Evolutionary conservation across 208 protist species (phyloP).

Genomic region (Acanthamoeba lenticulata): DNA sequence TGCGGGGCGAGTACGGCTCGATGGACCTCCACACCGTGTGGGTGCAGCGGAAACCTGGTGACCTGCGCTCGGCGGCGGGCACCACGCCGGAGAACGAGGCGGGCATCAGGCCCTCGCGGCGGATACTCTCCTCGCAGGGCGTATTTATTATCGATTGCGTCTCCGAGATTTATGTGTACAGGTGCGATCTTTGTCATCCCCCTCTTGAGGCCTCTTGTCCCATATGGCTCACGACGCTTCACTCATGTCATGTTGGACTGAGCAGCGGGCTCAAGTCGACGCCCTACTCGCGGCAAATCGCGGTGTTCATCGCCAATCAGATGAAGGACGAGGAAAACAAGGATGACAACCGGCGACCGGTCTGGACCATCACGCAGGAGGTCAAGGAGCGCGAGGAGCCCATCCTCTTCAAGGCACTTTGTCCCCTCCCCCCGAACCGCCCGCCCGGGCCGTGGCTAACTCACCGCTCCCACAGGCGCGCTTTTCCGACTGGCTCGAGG

Average conservation of each 20-base stretch:
- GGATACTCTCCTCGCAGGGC: not conserved
- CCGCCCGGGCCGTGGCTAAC: not conserved
- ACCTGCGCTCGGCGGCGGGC: not conserved
- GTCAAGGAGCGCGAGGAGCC: slow-evolving; percentile 37
- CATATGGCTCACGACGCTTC: not conserved
- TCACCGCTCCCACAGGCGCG: not conserved
- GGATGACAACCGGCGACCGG: not conserved
- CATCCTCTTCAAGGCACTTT: slow-evolving; percentile 26
- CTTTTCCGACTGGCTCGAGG: slow-evolving; percentile 21
- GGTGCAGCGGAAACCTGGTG: not conserved
- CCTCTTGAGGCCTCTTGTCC: not conserved
- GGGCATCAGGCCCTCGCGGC: not conserved
- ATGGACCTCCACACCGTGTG: slow-evolving; percentile 44
- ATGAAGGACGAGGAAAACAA: slow-evolving; percentile 19
- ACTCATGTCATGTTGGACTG: not conserved
- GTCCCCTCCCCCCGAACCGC: not conserved
- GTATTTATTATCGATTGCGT: slow-evolving; percentile 45
- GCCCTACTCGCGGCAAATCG: not conserved
- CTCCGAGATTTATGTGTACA: slow-evolving; percentile 28
- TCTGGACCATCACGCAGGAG: slow-evolving; percentile 2
- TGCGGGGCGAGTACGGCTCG: slow-evolving; percentile 42
- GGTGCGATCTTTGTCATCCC: not conserved
- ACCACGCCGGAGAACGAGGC: not conserved
- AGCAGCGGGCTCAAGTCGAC: not conserved
- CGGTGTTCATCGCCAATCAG: not conserved